Evolutionary conservation across 2,329 filamentous ascomycete genomes (phyloP).

Genomic region (Cercospora sesami): DNA sequence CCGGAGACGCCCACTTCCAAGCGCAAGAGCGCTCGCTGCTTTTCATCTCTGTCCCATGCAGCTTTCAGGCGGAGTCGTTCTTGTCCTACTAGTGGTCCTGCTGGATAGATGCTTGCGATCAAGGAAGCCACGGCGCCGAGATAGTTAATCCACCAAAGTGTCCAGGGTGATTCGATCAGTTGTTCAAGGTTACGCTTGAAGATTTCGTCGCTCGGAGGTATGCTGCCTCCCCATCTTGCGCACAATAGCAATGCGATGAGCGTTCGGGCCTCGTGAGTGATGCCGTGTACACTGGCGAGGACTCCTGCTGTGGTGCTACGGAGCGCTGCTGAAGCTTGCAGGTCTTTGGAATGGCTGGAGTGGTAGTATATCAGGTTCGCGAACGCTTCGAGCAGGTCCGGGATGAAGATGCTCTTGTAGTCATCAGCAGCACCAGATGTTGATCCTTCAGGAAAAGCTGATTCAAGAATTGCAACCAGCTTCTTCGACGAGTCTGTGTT

Average conservation of each 20-base stretch:
- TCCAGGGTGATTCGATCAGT: conserved; percentile 53
- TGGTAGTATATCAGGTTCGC: conserved; percentile 59
- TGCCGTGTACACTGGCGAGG: conserved; percentile 67
- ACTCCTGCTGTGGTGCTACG: conserved; percentile 69
- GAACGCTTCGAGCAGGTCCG: conserved; percentile 55
- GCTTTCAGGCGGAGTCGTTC: conserved; percentile 46
- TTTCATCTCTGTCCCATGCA: conserved; percentile 45
- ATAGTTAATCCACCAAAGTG: conserved; percentile 67
- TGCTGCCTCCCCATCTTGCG: conserved; percentile 69
- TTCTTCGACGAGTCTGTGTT: conserved; percentile 47
- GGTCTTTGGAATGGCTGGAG: conserved; percentile 46
- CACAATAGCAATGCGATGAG: conserved; percentile 70
- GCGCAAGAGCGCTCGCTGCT: conserved; percentile 46
- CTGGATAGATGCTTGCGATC: conserved; percentile 61
- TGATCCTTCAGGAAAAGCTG: conserved; percentile 46
- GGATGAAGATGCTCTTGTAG: conserved; percentile 47
- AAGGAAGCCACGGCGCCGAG: conserved; percentile 61
- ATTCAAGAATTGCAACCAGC: conserved; percentile 52
- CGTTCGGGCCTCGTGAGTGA: conserved; percentile 71
- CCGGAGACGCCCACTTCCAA: conserved; percentile 46
- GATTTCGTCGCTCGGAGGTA: conserved; percentile 58
- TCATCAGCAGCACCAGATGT: conserved; percentile 31
- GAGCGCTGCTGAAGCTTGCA: conserved; percentile 66
- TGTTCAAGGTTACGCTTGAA: conserved; percentile 57
- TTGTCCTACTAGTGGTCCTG: conserved; percentile 51